Evolutionary conservation across 805 yeast species (phyloP), one percentile per base, ranked within the genome.

Genomic region (Pichia thaimueangensis): DNA sequence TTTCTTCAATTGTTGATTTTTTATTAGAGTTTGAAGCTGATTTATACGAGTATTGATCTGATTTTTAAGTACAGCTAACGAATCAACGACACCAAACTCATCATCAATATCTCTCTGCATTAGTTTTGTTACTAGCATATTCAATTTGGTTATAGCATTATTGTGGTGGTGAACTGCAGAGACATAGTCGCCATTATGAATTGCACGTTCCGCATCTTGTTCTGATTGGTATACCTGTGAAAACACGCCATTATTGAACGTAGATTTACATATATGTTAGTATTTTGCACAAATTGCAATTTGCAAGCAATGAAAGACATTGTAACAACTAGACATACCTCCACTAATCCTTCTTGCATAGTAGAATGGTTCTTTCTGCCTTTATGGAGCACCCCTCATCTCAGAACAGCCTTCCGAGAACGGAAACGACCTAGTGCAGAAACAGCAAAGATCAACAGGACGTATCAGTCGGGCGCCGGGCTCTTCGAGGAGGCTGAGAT

Each of bases 161-260:
- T 47, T 45, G 49, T 73, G 76, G 9, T 58, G 50, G 4, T 51
- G 45, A 6, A 70, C 60, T 0, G 81, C 76, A 20, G 62, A 62
- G 6, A 54, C 50, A 28, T 64, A 64, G 33, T 74, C 72, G 8
- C 70, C 70, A 35, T 65, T 63, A 24, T 66, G 46, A 1, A 69
- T 65, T 11, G 73, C 67, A 22, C 62, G 56, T 47, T 80, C 83
- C 0, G 83, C 85, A 35, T 63, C 66, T 42, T 71, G 73, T 16
- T 77, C 76, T 4, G 70, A 56, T 23, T 68, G 67, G 48, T 76
- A 78, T 2, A 74, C 74, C 74, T 73, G 28, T 8, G 8, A 3
- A 16, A 12, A 16, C n/a, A n/a, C n/a, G n/a, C n/a, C n/a, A n/a
- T n/a, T n/a, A n/a, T n/a, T n/a, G n/a, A n/a, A n/a, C n/a, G n/a